Evolutionary conservation across 768 basidiomycete genomes (phyloP), one percentile per base, ranked within the genome.

Genomic region (Mycena amicta): DNA sequence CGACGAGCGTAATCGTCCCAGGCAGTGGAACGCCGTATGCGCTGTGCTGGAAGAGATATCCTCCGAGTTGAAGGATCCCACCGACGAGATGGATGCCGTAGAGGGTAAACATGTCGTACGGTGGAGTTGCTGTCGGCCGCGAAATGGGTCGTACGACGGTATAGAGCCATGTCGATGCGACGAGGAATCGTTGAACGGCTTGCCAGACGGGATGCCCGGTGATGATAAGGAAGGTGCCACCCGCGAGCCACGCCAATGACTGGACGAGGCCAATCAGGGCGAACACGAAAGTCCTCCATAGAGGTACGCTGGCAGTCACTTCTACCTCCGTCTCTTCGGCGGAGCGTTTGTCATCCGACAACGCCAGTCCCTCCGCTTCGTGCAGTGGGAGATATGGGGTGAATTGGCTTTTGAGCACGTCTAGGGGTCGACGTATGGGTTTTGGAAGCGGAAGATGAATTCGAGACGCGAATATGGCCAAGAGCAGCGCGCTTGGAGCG

Each of bases 151-250:
- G 83, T 25, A 80, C 64, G n/a, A 82, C 69, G 0, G 86, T 85
- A 64, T 90, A 92, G 30, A 88, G 68, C 92, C 92, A 93, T 3
- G 83, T 74, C 0, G 73, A 60, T 0, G 84, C 83, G 25, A 83
- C 65, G 28, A 88, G 67, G 41, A 87, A 71, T 0, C 79, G 70
- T 8, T 74, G 73, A 2, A 78, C 54, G 22, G 71, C 74, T n/a
- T 51, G 59, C 74, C 78, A 78, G 26, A 65, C 50, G 0, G 65
- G 55, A 23, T 78, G 67, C 2, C 23, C 27, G 29, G 70, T 70
- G 25, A 81, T 74, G 16, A 85, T 60, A 8, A 65, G 66, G 68
- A 83, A 90, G 4, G 82, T 81, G n/a, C 81, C 85, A 3, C 76
- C 66, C 22, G 78, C 77, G 4, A 87, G 67, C 88, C 89, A 90